phyloP scores from a whole-genome alignment of 106 monocot species.

The Phalaenopsis aphrodite region DNA sequence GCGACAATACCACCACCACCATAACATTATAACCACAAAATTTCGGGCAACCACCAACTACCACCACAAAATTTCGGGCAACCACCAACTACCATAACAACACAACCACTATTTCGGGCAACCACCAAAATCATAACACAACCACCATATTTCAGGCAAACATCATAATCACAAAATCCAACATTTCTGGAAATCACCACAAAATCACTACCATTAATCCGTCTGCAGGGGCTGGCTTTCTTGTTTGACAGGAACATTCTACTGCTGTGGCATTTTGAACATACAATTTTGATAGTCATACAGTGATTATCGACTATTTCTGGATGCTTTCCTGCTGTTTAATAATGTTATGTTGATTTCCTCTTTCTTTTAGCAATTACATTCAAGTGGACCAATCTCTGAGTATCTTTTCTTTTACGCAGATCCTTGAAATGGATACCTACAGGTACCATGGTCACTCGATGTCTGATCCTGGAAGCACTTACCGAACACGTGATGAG shows the following conservation, averaged over 20 bases:
- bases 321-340: background rate
- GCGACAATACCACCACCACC: too few species aligned
- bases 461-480: conserved; percentile 98
- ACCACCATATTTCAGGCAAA: too few species aligned
- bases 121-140: too few species aligned
- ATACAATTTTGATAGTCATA: background rate
- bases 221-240: background rate
- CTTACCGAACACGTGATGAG: conserved; percentile 93
- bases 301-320: background rate
- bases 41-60: too few species aligned
- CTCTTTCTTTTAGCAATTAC: background rate
- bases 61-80: too few species aligned
- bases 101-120: too few species aligned
- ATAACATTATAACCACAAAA: too few species aligned
- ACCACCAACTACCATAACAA: too few species aligned
- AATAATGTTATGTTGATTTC: background rate
- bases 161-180: too few species aligned
- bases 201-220: too few species aligned
- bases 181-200: too few species aligned
- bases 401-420: background rate
- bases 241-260: background rate
- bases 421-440: conserved; percentile 99
- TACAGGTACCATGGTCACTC: conserved; percentile 98
- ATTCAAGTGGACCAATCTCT: background rate
- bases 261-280: background rate